A percentile compares a stretch with the other conserved stretches of the same genome.
Evolutionary conservation across 345 rosid genomes (phyloP).

Genomic region (Citrus maxima): DNA sequence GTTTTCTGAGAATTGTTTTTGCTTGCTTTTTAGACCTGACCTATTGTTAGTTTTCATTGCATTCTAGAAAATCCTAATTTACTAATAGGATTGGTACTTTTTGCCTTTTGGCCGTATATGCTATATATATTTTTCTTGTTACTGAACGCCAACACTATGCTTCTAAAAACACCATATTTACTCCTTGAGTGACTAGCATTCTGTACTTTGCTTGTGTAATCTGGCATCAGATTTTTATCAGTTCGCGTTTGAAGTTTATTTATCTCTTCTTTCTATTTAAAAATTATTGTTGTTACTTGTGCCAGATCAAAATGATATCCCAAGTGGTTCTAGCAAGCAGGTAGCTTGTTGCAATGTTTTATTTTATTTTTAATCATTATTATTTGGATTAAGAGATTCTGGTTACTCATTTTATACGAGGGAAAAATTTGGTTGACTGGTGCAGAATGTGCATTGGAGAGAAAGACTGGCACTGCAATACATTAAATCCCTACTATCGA

Average conservation of each 20-base stretch:
- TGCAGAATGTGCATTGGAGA: conserved; percentile 84
- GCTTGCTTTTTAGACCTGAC: not conserved
- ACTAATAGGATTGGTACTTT: not conserved
- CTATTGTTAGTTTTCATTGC: not conserved
- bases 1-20: not conserved
- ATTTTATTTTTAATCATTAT: not conserved
- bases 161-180: not conserved
- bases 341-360: conserved; percentile 25
- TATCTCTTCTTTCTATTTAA: not conserved
- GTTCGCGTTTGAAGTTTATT: not conserved
- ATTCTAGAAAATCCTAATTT: not conserved
- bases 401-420: conserved; percentile 3
- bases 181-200: not conserved
- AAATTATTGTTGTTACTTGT: conserved; percentile 12
- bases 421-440: conserved; percentile 19
- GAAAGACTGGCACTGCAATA: conserved; percentile 69
- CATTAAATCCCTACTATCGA: conserved; percentile 60
- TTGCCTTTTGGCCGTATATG: not conserved
- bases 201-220: not conserved
- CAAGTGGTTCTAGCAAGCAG: conserved; percentile 41
- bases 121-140: not conserved
- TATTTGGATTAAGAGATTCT: not conserved
- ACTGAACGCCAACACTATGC: not conserved
- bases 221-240: not conserved
- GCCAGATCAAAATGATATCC: conserved; percentile 52